Base-by-base conservation (phyloP, 805 yeast genomes). In the Lachancea waltii region DNA sequence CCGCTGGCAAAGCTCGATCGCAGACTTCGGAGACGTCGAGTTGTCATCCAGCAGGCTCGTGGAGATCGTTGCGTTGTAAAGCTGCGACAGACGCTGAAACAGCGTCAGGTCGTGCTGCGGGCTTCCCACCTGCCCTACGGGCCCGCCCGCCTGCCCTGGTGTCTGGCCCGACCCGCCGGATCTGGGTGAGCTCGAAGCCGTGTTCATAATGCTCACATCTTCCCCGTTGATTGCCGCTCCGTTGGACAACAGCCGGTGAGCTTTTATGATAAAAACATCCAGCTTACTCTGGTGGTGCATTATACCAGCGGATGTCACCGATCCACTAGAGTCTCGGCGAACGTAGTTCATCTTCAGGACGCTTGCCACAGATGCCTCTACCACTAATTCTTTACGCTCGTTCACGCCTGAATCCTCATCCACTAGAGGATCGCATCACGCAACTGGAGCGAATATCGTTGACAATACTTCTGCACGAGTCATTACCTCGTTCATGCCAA, bases 1-100 rank as follows among this genome's bases (percentile, higher is more conserved):
- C 21, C 62, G 44, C 42, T 60, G 63, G 38, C 47, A 58, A 28
- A 60, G 40, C 38, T 60, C 64, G 13, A 60, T 57, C 10, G 60
- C 49, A 1, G 60, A 55, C 36, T 60, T 60, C 9, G 62, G 60
- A 11, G 61, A 52, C 1, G 60, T 52, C 3, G 61, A 48, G 28
- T 45, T 48, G 30, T 58, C 62, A 43, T 52, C 53, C 20, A 54
- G 45, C 9, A 53, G 41, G 1, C 54, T 55, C 7, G 52, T 42
- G 2, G 58, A 44, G 14, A 55, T 40, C 3, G 54, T 40, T 3
- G 58, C 51, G 34, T 46, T 55, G 41, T 58, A 59, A 7, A 59
- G 36, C 28, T 50, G 51, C 4, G 64, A 54, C 8, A 56, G 37
- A 25, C 50, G 52, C 11, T 43, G 48, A 33, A 59, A 58, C 17